phyloP scores from a whole-genome alignment of 2,329 filamentous ascomycete genomes.

The Drechslera avenae region DNA sequence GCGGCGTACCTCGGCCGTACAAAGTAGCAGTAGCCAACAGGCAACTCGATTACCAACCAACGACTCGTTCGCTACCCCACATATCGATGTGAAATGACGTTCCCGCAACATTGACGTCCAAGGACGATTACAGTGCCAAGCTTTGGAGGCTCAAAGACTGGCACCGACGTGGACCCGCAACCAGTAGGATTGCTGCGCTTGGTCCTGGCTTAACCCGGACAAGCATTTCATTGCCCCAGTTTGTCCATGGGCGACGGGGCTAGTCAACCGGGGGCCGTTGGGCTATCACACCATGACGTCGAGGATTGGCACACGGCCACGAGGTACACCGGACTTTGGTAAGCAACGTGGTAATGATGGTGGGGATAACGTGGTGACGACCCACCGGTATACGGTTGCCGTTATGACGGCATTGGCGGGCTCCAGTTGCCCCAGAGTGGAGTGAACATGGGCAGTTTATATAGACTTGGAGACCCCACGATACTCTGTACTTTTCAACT shows the following conservation, averaged over 20 bases:
- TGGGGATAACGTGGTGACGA: neutral
- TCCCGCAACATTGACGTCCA: conserved; percentile 6
- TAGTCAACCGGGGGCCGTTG: neutral
- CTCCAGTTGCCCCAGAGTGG: neutral
- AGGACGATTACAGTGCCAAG: conserved; percentile 2
- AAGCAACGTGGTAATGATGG: neutral
- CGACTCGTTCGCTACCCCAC: conserved; percentile 2
- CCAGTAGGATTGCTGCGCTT: conserved; percentile 9
- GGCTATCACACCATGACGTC: conserved; percentile 9
- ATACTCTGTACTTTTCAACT: neutral
- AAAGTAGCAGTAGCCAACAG: neutral
- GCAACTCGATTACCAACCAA: neutral
- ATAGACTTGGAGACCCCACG: conserved; percentile 6
- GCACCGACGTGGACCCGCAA: conserved; percentile 4
- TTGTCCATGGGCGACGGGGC: neutral
- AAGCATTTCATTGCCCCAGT: conserved; percentile 10
- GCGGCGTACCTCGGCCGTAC: neutral
- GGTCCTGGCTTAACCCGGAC: conserved; percentile 3
- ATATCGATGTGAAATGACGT: conserved; percentile 9
- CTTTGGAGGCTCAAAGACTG: conserved; percentile 9
- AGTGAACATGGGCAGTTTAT: conserved; percentile 9
- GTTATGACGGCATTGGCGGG: conserved; percentile 14
- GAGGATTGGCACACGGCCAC: neutral
- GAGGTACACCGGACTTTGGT: neutral
- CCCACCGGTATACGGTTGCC: neutral